A percentile compares a stretch with the other conserved stretches of the same genome.
Conservation (phyloP, 2,329 filamentous ascomycete species). For the Aspergillus ruber region DNA sequence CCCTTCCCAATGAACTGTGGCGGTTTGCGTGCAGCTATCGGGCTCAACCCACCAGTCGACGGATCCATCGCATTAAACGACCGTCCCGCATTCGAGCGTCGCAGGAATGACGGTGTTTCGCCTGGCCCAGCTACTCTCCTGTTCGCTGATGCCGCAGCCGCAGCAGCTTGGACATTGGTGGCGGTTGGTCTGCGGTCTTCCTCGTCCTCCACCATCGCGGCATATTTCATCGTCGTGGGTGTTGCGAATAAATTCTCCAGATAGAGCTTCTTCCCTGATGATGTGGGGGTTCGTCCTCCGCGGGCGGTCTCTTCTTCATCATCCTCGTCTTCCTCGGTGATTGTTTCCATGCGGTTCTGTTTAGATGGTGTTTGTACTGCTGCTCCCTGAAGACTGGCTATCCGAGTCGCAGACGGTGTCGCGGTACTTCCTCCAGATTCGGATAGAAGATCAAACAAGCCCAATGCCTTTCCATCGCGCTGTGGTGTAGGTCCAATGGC, state of each 20-base stretch:
- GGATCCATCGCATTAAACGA: constrained; percentile 5
- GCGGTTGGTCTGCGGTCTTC: constrained; percentile 9
- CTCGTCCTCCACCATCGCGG: constrained; percentile 31
- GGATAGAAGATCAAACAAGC: constrained; percentile 43
- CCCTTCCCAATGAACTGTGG: constrained; percentile 34
- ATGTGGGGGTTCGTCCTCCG: constrained; percentile 34
- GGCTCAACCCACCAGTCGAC: constrained; percentile 24
- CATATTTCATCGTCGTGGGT: constrained; percentile 39
- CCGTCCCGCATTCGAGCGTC: constrained; percentile 30
- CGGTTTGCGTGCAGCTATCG: constrained; percentile 31
- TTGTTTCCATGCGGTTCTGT: constrained; percentile 20
- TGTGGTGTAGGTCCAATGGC: constrained; percentile 45
- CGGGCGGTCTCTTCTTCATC: constrained; percentile 15
- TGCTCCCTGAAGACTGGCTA: constrained; percentile 21
- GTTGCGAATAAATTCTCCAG: constrained; percentile 42
- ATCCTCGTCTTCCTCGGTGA: constrained; percentile 23
- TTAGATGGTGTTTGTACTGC: constrained; percentile 34
- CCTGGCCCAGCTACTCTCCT: constrained; percentile 3
- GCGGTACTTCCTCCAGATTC: constrained; percentile 32
- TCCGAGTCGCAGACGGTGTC: constrained; percentile 25
- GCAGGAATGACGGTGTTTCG: constrained; percentile 35
- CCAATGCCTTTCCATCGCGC: constrained; percentile 42
- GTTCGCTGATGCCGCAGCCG: constrained; percentile 1
- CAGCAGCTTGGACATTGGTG: not conserved
- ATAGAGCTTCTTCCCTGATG: constrained; percentile 40